Evolutionary conservation across 139 green algal species (phyloP), one percentile per base, ranked within the genome.

Genomic region (Prasinococcaceae sp.): DNA sequence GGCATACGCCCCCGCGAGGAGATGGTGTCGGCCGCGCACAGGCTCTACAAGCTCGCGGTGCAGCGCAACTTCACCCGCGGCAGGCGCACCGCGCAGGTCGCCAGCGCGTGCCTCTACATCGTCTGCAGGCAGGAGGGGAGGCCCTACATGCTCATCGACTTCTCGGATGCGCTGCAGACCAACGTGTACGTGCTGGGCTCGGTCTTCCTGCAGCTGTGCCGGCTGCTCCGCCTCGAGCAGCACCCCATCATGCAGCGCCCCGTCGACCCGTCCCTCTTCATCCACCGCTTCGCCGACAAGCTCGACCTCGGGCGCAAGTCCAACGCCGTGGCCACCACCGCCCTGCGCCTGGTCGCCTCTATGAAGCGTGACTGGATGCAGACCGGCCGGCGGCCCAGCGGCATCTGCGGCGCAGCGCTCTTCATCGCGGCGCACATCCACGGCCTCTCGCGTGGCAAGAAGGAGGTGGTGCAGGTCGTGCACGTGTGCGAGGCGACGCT

Each of bases 331-430:
- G 62, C 63, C 24, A 79, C 79, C 72, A 94, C 89, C 6, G 80
- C 84, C 1, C 66, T 94, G 56, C 72, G 80, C 22, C 76, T 98
- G 54, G 81, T 97, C 3, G 58, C 63, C 4, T 79, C 68, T 60
- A 98, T 98, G 90, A 98, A 98, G 73, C 77, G 90, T 0, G 90
- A 98, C 75, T 98, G 90, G 90, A 93, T 98, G 73, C 86, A 94
- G 66, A 95, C 88, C 10, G 90, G 90, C 3, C 65, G 90, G 5
- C 65, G 81, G 16, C 88, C 88, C 3, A 72, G 51, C 28, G 90
- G 90, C 32, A 72, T 98, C 25, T 98, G 90, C 58, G 90, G 89
- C 2, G 90, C 90, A 5, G 90, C 86, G 17, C 77, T 98, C 20
- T 95, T 83, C 70, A 79, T 98, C 30, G 85, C 90, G 0, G 61